Evolutionary conservation across 495 filamentous ascomycete species (phyloP).

Genomic region (Neurospora sp.): DNA sequence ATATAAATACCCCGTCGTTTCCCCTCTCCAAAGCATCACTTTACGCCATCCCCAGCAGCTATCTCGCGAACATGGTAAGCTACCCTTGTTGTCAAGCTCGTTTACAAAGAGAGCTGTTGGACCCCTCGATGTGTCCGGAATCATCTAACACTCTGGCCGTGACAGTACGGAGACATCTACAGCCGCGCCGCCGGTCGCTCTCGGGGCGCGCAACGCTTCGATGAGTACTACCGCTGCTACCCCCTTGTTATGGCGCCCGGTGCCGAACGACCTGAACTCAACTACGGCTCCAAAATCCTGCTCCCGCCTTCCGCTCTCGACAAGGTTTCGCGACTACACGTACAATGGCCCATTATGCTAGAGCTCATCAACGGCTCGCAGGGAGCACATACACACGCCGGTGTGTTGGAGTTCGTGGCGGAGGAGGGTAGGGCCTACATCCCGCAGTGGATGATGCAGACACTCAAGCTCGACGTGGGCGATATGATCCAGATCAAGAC

Average conservation of each 20-base stretch:
- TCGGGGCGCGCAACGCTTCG: slow-evolving; percentile 54
- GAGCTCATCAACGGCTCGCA: slow-evolving; percentile 82
- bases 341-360: slow-evolving; percentile 95
- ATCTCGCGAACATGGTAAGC: background rate
- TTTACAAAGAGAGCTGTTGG: background rate
- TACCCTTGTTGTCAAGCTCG: background rate
- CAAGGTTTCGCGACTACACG: slow-evolving; percentile 90
- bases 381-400: slow-evolving; percentile 73
- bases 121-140: background rate
- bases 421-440: slow-evolving; percentile 96
- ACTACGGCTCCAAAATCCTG: slow-evolving; percentile 95
- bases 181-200: slow-evolving; percentile 14
- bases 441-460: slow-evolving; percentile 96
- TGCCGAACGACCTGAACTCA: slow-evolving; percentile 77
- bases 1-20: background rate
- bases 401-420: slow-evolving; percentile 93
- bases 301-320: slow-evolving; percentile 90
- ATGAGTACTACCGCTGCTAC: slow-evolving; percentile 96
- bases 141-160: background rate
- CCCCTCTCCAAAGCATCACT: background rate
- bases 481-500: slow-evolving; percentile 92
- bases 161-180: background rate
- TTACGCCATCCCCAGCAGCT: background rate
- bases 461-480: slow-evolving; percentile 74
- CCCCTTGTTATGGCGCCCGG: slow-evolving; percentile 92